Conservation (phyloP, 495 filamentous ascomycete genomes). For the Penicillium alfredii region DNA sequence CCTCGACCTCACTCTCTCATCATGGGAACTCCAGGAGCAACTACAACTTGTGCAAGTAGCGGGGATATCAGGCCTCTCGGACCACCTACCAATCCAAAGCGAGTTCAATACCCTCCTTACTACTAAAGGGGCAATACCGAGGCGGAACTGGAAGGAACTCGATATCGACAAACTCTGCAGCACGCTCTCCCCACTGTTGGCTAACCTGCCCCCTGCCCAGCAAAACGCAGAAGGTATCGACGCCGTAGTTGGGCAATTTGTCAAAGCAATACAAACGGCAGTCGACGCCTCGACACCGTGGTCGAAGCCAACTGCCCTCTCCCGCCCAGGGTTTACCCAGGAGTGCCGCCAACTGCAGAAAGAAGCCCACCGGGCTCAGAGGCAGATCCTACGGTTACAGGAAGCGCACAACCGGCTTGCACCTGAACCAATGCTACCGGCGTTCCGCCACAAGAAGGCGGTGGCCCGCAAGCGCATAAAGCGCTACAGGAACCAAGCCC, state of each 20-base stretch:
- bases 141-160: constrained; percentile 12
- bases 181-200: too few relatives aligned
- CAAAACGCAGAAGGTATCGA: too few relatives aligned
- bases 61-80: constrained; percentile 2
- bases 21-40: not conserved
- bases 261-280: not conserved
- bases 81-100: constrained; percentile 9
- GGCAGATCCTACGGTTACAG: constrained; percentile 2
- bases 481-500: constrained; percentile 7
- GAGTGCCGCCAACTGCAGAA: too few relatives aligned
- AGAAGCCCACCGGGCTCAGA: too few relatives aligned
- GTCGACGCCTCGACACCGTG: constrained; percentile 7
- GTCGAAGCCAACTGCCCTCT: constrained; percentile 4
- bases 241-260: not conserved
- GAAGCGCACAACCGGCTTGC: too few relatives aligned
- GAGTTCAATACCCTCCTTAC: constrained; percentile 1
- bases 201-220: too few relatives aligned
- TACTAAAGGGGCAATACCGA: too few relatives aligned
- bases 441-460: too few relatives aligned
- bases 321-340: constrained; percentile 4
- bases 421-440: too few relatives aligned
- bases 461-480: too few relatives aligned
- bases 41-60: not conserved
- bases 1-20: constrained; percentile 9
- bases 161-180: constrained; percentile 7